Conservation (phyloP, 1,284 basidiomycete genomes). For the Microbotryomycetes sp. region DNA sequence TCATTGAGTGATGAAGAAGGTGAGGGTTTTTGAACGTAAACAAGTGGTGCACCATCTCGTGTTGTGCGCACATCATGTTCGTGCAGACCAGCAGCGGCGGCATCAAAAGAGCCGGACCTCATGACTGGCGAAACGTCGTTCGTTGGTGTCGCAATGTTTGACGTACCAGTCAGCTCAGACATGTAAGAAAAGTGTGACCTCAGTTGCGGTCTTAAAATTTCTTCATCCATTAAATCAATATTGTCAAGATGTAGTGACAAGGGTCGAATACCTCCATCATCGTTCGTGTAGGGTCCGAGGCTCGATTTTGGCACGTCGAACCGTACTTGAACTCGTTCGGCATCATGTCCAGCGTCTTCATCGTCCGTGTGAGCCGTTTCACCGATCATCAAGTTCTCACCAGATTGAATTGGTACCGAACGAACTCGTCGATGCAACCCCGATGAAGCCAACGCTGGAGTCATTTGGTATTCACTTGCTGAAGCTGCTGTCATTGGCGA, state of each 20-base stretch:
- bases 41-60: not conserved
- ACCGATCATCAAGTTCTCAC: not conserved
- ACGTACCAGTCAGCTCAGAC: not conserved
- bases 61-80: too few species aligned
- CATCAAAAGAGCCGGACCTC: not conserved
- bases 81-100: not conserved
- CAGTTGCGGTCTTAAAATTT: not conserved
- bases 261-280: not conserved
- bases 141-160: not conserved
- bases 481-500: not conserved
- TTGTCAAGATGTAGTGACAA: not conserved
- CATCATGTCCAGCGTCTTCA: too few species aligned
- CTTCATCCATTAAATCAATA: not conserved
- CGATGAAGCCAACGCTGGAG: not conserved
- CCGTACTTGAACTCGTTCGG: not conserved
- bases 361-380: not conserved
- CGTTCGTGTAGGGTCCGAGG: too few species aligned
- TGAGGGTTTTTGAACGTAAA: not conserved
- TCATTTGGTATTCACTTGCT: not conserved
- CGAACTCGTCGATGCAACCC: slow-evolving; percentile 15
- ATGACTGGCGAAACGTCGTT: not conserved
- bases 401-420: slow-evolving; percentile 2
- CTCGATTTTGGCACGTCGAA: not conserved
- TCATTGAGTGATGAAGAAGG: not conserved
- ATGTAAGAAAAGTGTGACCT: not conserved